Percentiles rank a stretch among this genome's conserved stretches.
These are phyloP conservation scores for Rhodotorula sp. DNA, from an alignment of 1,284 basidiomycete species.

Conservation along the genomic window DNA sequence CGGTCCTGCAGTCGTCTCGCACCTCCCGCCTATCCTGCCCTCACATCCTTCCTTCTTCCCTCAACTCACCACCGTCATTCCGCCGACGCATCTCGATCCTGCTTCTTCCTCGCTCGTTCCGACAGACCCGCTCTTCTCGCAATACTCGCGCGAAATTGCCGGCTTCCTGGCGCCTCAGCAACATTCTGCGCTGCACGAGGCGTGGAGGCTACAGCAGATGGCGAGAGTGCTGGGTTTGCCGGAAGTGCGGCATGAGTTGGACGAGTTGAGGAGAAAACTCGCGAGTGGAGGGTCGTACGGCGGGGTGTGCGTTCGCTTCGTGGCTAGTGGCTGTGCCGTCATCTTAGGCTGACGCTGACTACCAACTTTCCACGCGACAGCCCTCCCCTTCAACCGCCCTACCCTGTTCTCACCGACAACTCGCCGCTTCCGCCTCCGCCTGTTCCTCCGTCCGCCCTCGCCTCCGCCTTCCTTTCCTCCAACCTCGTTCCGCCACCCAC, in stretches of 20 bases:
- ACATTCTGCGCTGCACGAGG: not conserved
- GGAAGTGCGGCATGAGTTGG: conserved; percentile 3
- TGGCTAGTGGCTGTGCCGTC: too few relatives aligned
- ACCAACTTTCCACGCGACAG: not conserved
- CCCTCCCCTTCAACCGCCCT: conserved; percentile 6
- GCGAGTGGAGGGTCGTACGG: not conserved
- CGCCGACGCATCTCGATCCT: conserved; percentile 8
- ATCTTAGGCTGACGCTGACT: not conserved
- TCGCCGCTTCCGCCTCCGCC: not conserved
- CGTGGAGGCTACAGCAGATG: conserved; percentile 10
- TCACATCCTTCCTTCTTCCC: conserved; percentile 28
- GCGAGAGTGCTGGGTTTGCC: not conserved
- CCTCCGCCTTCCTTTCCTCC: conserved; percentile 13
- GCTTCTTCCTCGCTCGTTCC: not conserved
- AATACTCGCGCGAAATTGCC: conserved; percentile 25
- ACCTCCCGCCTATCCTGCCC: conserved; percentile 22
- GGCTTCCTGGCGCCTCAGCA: not conserved
- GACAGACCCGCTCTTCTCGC: conserved; percentile 27
- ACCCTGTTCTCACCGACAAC: not conserved
- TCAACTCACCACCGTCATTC: not conserved
- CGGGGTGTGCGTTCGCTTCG: conserved; percentile 1
- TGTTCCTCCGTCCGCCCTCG: not conserved
- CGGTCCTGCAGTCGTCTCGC: conserved; percentile 21
- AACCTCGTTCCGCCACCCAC: conserved; percentile 12
- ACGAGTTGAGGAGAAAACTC: not conserved